Percentiles rank a stretch among this genome's conserved stretches.
These are phyloP conservation scores for Arthrobotrys sphaeroides DNA, from an alignment of 2,329 filamentous ascomycete species.

Conservation along the genomic window DNA sequence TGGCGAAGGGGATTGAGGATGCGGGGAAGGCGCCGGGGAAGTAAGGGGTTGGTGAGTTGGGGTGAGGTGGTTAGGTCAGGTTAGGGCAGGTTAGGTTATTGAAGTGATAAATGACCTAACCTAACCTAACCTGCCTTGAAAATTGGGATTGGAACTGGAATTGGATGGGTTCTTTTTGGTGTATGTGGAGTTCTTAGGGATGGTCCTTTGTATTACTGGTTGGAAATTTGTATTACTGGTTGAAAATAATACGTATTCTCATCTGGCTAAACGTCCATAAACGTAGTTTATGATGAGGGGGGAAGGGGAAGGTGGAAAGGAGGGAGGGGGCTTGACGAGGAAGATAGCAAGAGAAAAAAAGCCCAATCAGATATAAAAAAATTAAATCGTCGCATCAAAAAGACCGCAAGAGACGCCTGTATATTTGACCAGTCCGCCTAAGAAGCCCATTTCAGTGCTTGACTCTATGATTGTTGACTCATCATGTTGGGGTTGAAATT, in stretches of 20 bases:
- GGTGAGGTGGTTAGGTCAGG: too few relatives aligned
- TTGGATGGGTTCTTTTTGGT: neutral
- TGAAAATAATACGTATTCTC: neutral
- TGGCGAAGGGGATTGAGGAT: constrained; percentile 33
- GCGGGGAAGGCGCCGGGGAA: constrained; percentile 44
- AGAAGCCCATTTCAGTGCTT: constrained; percentile 78
- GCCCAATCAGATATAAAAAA: constrained; percentile 47
- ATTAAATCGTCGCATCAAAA: constrained; percentile 53
- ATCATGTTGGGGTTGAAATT: constrained; percentile 75
- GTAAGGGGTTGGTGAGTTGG: neutral
- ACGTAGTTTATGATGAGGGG: neutral
- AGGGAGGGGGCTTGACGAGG: too few relatives aligned
- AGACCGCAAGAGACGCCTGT: constrained; percentile 42
- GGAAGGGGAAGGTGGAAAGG: neutral
- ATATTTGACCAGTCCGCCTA: constrained; percentile 53
- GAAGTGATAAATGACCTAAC: too few relatives aligned
- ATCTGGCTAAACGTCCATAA: neutral
- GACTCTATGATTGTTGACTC: constrained; percentile 91
- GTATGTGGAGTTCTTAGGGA: neutral
- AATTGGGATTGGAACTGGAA: neutral
- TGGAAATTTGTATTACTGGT: neutral
- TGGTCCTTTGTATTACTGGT: too few relatives aligned
- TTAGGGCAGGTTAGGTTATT: too few relatives aligned
- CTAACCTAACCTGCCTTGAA: too few relatives aligned
- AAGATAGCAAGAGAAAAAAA: too few relatives aligned